phyloP scores from a whole-genome alignment of 2,329 filamentous ascomycete species.

The Epichloe gansuensis region DNA sequence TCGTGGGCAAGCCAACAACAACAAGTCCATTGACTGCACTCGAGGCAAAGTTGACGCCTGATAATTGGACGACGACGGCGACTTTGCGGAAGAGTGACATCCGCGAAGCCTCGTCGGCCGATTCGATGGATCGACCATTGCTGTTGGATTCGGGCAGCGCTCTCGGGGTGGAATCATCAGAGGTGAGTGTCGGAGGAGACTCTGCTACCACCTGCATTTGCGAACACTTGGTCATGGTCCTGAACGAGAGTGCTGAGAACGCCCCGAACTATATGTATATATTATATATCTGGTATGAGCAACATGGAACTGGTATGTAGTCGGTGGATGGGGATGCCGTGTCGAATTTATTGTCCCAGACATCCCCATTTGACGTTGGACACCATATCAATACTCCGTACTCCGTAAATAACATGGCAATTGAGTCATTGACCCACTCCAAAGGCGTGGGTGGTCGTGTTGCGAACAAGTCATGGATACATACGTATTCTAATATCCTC shows the following conservation, averaged over 20 bases:
- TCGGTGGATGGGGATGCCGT: neutral
- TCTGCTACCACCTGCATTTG: neutral
- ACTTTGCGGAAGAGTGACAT: constrained; percentile 3
- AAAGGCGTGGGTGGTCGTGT: no score
- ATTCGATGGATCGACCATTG: neutral
- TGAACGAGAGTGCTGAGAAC: neutral
- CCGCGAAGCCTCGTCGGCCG: neutral
- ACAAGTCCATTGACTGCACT: constrained; percentile 15
- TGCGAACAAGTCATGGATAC: no score
- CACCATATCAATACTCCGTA: neutral
- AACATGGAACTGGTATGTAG: neutral
- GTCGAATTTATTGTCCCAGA: neutral
- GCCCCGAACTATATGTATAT: neutral
- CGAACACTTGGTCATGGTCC: neutral
- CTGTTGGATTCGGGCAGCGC: neutral
- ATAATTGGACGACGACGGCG: neutral
- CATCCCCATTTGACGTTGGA: neutral
- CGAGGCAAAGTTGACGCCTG: constrained; percentile 2
- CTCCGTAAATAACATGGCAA: neutral
- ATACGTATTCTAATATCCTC: no score
- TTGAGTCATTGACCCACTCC: neutral
- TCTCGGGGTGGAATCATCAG: neutral
- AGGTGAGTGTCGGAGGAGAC: neutral
- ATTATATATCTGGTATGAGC: neutral
- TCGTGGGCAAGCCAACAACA: constrained; percentile 27